These are phyloP conservation scores for Pholiota microspora DNA, from an alignment of 768 basidiomycete species.

Conservation along the genomic window DNA sequence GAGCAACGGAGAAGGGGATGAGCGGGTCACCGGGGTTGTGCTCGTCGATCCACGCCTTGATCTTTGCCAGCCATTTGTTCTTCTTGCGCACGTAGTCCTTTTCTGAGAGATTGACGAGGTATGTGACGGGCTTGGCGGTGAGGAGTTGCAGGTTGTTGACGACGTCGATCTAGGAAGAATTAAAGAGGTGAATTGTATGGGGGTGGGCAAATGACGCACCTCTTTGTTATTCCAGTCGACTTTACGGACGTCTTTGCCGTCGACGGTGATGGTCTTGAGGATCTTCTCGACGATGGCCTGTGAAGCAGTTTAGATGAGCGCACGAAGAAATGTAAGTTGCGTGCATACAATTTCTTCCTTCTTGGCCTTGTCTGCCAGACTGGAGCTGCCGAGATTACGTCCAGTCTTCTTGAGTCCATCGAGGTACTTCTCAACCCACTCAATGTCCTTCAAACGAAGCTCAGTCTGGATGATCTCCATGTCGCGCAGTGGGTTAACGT, in stretches of 20 bases:
- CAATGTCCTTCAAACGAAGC: constrained; percentile 93
- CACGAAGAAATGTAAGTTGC: neutral
- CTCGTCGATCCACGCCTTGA: constrained; percentile 97
- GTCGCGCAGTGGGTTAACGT: constrained; percentile 92
- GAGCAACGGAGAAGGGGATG: constrained; percentile 94
- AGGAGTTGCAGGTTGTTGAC: constrained; percentile 88
- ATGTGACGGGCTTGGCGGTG: constrained; percentile 96
- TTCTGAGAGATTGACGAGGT: constrained; percentile 96
- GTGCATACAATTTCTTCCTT: constrained; percentile 89
- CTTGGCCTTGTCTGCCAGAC: constrained; percentile 90
- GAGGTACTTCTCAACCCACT: constrained; percentile 94
- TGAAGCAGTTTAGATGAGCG: neutral
- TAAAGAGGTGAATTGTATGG: neutral
- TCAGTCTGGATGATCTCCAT: constrained; percentile 98
- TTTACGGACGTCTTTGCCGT: constrained; percentile 90
- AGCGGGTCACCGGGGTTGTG: constrained; percentile 95
- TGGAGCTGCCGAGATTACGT: constrained; percentile 67
- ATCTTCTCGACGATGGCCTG: constrained; percentile 88
- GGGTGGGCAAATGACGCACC: constrained; percentile 38
- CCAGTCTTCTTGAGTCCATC: constrained; percentile 75
- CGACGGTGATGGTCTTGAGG: constrained; percentile 70
- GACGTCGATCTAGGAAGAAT: constrained; percentile 68
- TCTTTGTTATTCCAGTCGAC: constrained; percentile 96
- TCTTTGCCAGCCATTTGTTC: constrained; percentile 99
- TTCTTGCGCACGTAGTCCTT: constrained; percentile 95